phyloP scores from a whole-genome alignment of 2,329 filamentous ascomycete species.

The Parafenestella ontariensis region DNA sequence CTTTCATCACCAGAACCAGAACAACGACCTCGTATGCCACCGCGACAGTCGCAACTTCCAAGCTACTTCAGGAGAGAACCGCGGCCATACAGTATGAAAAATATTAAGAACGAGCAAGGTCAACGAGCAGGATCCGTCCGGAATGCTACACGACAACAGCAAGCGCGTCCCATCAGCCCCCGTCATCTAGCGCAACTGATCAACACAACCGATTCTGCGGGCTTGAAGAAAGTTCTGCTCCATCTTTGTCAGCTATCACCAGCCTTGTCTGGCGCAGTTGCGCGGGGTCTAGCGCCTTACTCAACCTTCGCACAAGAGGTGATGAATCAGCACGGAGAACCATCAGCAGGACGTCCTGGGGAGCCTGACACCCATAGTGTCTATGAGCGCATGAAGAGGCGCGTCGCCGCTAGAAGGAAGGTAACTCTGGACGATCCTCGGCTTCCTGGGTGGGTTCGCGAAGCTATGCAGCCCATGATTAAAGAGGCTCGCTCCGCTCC shows the following conservation, averaged over 20 bases:
- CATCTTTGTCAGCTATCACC: conserved; percentile 42
- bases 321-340: conserved; percentile 14
- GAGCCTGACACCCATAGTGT: conserved; percentile 8
- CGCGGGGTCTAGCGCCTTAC: conserved; percentile 40
- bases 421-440: not conserved
- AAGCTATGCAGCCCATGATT: too few relatives aligned
- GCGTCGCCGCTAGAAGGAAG: not conserved
- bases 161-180: conserved; percentile 26
- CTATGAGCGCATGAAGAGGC: conserved; percentile 15
- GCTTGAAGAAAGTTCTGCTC: conserved; percentile 30
- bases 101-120: conserved; percentile 4
- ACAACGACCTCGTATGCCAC: conserved; percentile 6
- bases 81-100: not conserved
- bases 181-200: conserved; percentile 40
- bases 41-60: conserved; percentile 17
- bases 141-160: conserved; percentile 4
- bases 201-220: conserved; percentile 24
- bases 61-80: conserved; percentile 15
- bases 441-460: not conserved
- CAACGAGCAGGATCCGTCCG: not conserved
- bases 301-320: conserved; percentile 35
- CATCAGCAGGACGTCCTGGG: conserved; percentile 1
- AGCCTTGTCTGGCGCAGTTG: conserved; percentile 41
- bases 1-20: conserved; percentile 17
- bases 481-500: not conserved